phyloP scores from a whole-genome alignment of 768 basidiomycete genomes.

The Lyophyllum atratum region DNA sequence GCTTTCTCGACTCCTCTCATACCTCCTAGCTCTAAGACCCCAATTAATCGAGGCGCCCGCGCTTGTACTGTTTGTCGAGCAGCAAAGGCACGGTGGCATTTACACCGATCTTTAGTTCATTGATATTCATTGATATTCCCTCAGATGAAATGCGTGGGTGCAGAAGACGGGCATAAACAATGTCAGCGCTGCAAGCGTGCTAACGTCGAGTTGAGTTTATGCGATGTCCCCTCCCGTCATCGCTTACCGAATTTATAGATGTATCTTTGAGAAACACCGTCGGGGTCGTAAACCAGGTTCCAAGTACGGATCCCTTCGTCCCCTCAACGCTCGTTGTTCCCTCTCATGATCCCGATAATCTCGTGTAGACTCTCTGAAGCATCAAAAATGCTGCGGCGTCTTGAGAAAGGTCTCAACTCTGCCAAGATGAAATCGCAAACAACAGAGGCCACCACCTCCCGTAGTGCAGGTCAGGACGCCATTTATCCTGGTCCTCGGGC shows the following conservation, averaged over 20 bases:
- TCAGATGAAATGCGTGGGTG: constrained; percentile 91
- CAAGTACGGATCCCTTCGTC: constrained; percentile 54
- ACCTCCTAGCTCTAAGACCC: constrained; percentile 38
- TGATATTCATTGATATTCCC: constrained; percentile 17
- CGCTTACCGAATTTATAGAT: constrained; percentile 41
- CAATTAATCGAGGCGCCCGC: constrained; percentile 54
- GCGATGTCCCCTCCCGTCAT: constrained; percentile 17
- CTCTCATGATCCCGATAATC: constrained; percentile 6
- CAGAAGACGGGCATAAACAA: constrained; percentile 78
- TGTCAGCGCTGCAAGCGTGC: constrained; percentile 87
- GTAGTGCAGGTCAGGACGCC: constrained; percentile 29
- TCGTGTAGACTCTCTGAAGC: constrained; percentile 74
- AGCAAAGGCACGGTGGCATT: constrained; percentile 79
- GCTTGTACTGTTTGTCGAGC: constrained; percentile 86
- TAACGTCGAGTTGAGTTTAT: constrained; percentile 62
- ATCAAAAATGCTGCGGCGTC: constrained; percentile 84
- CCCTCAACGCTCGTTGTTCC: constrained; percentile 9
- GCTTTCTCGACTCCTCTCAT: constrained; percentile 3
- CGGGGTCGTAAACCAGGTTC: constrained; percentile 88
- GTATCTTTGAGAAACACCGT: constrained; percentile 87
- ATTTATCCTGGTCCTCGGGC: constrained; percentile 29
- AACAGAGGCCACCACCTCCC: constrained; percentile 33
- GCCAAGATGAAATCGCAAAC: constrained; percentile 73
- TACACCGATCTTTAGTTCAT: constrained; percentile 15
- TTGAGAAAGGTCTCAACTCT: constrained; percentile 80